Conservation (phyloP, 257 asterid genomes). For the Petunia secreta region DNA sequence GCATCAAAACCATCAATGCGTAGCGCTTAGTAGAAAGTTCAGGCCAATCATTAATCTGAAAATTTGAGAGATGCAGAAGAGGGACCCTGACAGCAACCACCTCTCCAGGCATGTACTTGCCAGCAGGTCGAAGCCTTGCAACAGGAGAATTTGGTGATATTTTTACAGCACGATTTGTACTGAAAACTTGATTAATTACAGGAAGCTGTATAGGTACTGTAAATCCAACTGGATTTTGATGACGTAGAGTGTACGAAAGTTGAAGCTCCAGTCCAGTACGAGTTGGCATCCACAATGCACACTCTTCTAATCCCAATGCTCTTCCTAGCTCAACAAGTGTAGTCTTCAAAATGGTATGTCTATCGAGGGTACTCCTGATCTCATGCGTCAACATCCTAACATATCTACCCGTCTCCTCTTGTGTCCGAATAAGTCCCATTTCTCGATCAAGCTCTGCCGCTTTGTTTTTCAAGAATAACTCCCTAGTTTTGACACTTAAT, state of each 20-base stretch:
- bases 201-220: slow-evolving; percentile 92
- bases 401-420: slow-evolving; percentile 97
- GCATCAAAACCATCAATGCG: slow-evolving; percentile 97
- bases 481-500: slow-evolving; percentile 93
- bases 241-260: slow-evolving; percentile 91
- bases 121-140: slow-evolving; percentile 77
- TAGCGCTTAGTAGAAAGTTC: slow-evolving; percentile 87
- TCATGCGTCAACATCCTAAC: slow-evolving; percentile 99
- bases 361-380: slow-evolving; percentile 95
- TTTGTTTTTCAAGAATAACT: slow-evolving; percentile 82
- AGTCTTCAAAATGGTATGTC: slow-evolving; percentile 91
- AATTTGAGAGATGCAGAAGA: slow-evolving; percentile 79
- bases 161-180: slow-evolving; percentile 69
- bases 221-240: slow-evolving; percentile 83
- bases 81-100: slow-evolving; percentile 98
- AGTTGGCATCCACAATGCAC: slow-evolving; percentile 99
- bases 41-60: slow-evolving; percentile 97
- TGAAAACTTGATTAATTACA: slow-evolving; percentile 74
- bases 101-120: slow-evolving; percentile 85
- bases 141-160: slow-evolving; percentile 88
- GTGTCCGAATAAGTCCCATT: slow-evolving; percentile 96
- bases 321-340: slow-evolving; percentile 96
- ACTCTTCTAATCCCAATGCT: slow-evolving; percentile 86
- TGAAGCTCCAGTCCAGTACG: slow-evolving; percentile 92
- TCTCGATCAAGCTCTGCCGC: slow-evolving; percentile 98